Evolutionary conservation across 148 eudicot species (phyloP).

Genomic region (Arctostaphylos glauca): DNA sequence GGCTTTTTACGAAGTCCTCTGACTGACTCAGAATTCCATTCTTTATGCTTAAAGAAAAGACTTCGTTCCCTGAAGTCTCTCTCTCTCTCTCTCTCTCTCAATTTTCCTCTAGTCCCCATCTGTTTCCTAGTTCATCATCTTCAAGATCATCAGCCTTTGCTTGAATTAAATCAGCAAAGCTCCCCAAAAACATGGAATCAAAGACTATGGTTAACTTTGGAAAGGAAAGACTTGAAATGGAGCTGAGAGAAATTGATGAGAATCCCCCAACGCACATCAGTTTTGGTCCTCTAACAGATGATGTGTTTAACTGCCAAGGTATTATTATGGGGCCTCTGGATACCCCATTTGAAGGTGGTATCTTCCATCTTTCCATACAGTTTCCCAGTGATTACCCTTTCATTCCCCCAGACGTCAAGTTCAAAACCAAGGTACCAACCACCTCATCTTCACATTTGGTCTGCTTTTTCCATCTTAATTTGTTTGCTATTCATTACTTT

Average conservation of each 20-base stretch:
- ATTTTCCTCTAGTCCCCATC: not conserved
- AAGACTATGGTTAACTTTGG: not conserved
- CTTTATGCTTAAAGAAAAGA: not conserved
- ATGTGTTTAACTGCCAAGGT: constrained; percentile 2
- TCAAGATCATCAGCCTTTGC: not conserved
- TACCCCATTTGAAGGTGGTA: constrained; percentile 11
- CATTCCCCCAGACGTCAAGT: not conserved
- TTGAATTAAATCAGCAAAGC: not conserved
- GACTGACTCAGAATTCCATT: not conserved
- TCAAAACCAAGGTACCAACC: constrained; percentile 8
- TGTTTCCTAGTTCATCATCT: not conserved
- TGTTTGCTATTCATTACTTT: not conserved
- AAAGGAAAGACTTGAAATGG: constrained; percentile 8
- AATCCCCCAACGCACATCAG: constrained; percentile 14
- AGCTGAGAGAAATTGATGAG: not conserved
- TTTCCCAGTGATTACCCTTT: constrained; percentile 13
- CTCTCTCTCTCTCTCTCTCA: not conserved
- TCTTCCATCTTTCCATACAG: constrained; percentile 5
- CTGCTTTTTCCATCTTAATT: not conserved
- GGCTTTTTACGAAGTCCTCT: not conserved
- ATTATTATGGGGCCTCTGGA: constrained; percentile 6
- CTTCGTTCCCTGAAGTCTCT: not conserved
- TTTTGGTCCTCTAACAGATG: constrained; percentile 9
- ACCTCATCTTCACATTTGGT: not conserved
- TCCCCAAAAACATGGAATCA: not conserved